Evolutionary conservation across 306 rosid species (phyloP).

Genomic region (Quercus wislizeni): DNA sequence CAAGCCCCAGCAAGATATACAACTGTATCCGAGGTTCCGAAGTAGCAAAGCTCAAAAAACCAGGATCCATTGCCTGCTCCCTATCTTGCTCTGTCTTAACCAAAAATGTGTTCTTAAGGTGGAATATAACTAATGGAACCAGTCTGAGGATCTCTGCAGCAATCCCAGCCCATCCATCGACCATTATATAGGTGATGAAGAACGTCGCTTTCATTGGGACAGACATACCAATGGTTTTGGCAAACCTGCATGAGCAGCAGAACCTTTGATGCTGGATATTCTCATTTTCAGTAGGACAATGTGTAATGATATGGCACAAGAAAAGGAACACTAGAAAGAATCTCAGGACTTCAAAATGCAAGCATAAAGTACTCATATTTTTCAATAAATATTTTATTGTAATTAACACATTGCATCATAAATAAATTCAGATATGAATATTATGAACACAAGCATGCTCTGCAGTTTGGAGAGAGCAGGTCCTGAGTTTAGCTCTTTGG

Average conservation of each 20-base stretch:
- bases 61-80: conserved; percentile 82
- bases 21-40: conserved; percentile 88
- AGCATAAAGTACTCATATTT: not conserved
- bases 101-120: conserved; percentile 78
- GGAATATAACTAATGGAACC: conserved; percentile 57
- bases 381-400: not conserved
- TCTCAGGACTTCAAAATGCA: not conserved
- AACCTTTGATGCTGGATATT: conserved; percentile 20
- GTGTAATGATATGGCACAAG: not conserved
- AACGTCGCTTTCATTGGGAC: conserved; percentile 96
- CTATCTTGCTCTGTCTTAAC: conserved; percentile 85
- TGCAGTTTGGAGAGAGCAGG: not conserved
- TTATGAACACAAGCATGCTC: not conserved
- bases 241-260: conserved; percentile 49
- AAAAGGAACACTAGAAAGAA: conserved; percentile 1
- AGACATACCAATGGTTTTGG: conserved; percentile 74
- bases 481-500: not conserved
- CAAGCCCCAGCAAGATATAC: conserved; percentile 81
- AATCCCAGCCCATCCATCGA: conserved; percentile 94
- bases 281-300: conserved; percentile 11
- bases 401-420: not conserved
- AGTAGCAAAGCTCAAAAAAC: conserved; percentile 58
- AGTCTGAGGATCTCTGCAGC: conserved; percentile 82
- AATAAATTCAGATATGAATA: not conserved
- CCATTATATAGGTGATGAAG: conserved; percentile 90